Evolutionary conservation across 2,329 filamentous ascomycete genomes (phyloP), one percentile per base, ranked within the genome.

Genomic region (Atkinsonella texensis): DNA sequence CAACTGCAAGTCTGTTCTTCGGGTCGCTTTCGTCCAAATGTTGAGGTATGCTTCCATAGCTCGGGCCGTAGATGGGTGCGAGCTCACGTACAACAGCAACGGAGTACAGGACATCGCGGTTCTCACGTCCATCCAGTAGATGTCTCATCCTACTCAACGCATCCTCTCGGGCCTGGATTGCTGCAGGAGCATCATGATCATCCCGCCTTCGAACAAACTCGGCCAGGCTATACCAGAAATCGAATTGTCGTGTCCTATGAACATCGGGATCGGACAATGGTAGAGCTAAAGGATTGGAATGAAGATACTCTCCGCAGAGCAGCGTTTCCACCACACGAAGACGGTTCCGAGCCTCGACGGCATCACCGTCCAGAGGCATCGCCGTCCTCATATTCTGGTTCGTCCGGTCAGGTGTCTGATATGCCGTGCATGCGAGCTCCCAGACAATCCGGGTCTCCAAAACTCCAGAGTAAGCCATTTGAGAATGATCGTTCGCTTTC

Each of bases 51-150:
- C 70, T 76, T 56, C 77, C 77, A 33, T 79, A 79, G 56, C 76
- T 77, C 11, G 80, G 71, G 13, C 77, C 77, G 61, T 77, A 81
- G 45, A 81, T 79, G 33, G 82, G 81, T 45, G 85, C 83, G 48
- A 89, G 74, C 55, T 90, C 81, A 28, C 89, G 82, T 15, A 86
- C 82, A 51, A 95, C 80, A 9, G 87, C 87, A 57, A 95, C 84
- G 0, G 87, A 93, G 68, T 95, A 95, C 52, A 96, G 79, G 17
- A 95, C 84, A 64, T 96, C 89, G 50, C 90, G 82, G 61, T 91
- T 93, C 69, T 96, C 90, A 23, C 84, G 79, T 46, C 85, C 85
- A 58, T 89, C 85, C 12, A 95, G 75, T 20, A 91, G 74, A 52
- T 76, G 76, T 33, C 88, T 82, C 65, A 89, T 79, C 49, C 76